These are phyloP conservation scores for Globisporangium cystogenes DNA, from an alignment of 352 stramenopile genomes.

Conservation along the genomic window DNA sequence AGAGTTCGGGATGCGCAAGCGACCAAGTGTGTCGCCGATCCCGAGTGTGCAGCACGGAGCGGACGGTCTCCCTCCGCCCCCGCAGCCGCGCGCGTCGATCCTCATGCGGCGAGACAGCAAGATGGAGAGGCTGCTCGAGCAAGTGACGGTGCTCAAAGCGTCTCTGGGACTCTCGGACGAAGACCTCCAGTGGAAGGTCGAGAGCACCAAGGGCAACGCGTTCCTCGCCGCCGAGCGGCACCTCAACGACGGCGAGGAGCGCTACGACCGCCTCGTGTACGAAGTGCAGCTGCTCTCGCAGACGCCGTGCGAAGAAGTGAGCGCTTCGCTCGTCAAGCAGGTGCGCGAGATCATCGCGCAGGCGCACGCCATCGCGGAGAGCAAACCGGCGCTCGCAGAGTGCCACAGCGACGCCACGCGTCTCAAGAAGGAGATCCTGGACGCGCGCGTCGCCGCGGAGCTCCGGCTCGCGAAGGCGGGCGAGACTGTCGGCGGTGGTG, in stretches of 20 bases:
- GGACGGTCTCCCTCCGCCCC: background rate
- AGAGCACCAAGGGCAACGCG: slow-evolving; percentile 67
- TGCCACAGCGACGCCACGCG: slow-evolving; percentile 31
- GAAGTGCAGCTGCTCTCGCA: slow-evolving; percentile 50
- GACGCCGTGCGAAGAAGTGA: slow-evolving; percentile 53
- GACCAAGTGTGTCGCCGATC: slow-evolving; percentile 55
- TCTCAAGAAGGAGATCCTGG: slow-evolving; percentile 40
- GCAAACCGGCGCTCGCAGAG: slow-evolving; percentile 25
- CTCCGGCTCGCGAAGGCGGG: slow-evolving; percentile 26
- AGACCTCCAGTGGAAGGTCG: slow-evolving; percentile 75
- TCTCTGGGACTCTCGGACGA: slow-evolving; percentile 68
- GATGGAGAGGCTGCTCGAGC: slow-evolving; percentile 60
- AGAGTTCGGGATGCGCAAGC: slow-evolving; percentile 26
- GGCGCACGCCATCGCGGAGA: slow-evolving; percentile 29
- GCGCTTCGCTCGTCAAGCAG: slow-evolving; percentile 26
- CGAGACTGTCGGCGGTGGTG: background rate
- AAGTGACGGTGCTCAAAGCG: slow-evolving; percentile 70
- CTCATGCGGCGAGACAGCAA: slow-evolving; percentile 44
- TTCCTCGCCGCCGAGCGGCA: slow-evolving; percentile 57
- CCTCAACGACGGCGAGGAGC: slow-evolving; percentile 48
- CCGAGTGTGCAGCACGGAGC: slow-evolving; percentile 4
- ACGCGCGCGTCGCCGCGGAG: slow-evolving; percentile 33
- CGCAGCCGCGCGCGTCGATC: slow-evolving; percentile 18
- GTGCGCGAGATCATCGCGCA: slow-evolving; percentile 32
- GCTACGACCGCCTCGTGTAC: slow-evolving; percentile 61